Percentiles rank a stretch among this genome's conserved stretches.
These are phyloP conservation scores for Oryza australiensis DNA, from an alignment of 176 grass and related monocot species.

Conservation along the genomic window DNA sequence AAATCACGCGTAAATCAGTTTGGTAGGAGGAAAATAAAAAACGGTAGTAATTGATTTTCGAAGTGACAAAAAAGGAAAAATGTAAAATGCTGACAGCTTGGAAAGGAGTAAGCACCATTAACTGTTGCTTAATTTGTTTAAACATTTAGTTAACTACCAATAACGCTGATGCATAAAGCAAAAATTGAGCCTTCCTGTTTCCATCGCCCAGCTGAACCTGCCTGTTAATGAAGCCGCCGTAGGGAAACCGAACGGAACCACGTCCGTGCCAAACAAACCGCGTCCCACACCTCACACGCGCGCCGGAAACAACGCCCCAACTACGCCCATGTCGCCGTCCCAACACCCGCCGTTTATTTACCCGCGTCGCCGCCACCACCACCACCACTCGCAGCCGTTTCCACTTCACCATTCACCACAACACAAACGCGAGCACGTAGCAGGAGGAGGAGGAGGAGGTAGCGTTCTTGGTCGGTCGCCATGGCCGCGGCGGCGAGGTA, in stretches of 20 bases:
- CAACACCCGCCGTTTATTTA: conserved; percentile 26
- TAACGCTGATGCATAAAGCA: too few relatives aligned
- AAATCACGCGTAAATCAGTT: too few relatives aligned
- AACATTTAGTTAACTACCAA: too few relatives aligned
- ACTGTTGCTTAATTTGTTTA: too few relatives aligned
- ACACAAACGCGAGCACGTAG: background rate
- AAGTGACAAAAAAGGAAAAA: too few relatives aligned
- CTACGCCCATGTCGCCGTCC: background rate
- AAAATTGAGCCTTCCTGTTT: too few relatives aligned
- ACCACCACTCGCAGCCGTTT: background rate
- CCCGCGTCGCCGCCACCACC: background rate
- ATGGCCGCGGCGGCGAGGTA: conserved; percentile 37
- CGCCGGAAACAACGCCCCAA: conserved; percentile 48
- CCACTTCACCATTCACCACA: background rate
- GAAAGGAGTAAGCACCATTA: too few relatives aligned
- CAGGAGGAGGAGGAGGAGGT: background rate
- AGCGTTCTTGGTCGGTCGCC: background rate
- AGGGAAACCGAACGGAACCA: background rate
- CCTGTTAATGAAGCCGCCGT: too few relatives aligned
- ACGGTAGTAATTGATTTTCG: too few relatives aligned
- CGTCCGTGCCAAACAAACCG: background rate
- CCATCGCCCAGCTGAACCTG: too few relatives aligned
- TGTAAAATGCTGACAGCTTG: too few relatives aligned
- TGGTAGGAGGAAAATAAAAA: too few relatives aligned
- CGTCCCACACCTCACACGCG: background rate